Base-by-base conservation (phyloP, 805 yeast genomes). In the Starmerella gropengiesseri region DNA sequence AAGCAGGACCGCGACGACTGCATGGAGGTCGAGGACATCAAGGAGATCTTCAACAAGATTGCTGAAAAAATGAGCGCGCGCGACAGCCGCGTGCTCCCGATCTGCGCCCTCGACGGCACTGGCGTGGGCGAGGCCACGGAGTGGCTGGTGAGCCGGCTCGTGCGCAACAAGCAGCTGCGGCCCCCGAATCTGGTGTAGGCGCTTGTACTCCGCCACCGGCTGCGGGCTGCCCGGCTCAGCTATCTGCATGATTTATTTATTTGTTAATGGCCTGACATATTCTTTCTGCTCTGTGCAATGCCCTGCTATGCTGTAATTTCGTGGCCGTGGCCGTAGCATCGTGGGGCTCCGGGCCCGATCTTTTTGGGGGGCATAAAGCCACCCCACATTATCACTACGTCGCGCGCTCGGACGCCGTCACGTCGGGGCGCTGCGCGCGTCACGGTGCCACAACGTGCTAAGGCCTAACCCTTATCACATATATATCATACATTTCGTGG, bases 51-150 rank as follows among this genome's bases (percentile, higher is more conserved):
- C 69, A 76, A 91, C 66, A 69, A 79, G 58, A 74, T 82, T 55
- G 82, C 95, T 40, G 78, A 82, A 68, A 76, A 78, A 55, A 64
- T 89, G 55, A 81, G 82, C 55, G 98, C 97, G 0, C 74, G 95
- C 31, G 98, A 89, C 59, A 77, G 86, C 50, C 71, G 94, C 46
- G 89, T 89, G 23, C 66, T 91, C 45, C 95, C 97, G 0, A 79
- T 89, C 3, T 79, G 91, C 56, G 96, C 95, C 12, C 65, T 80
- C 31, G 82, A 64, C 28, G 73, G 71, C 22, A 83, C 82, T 17
- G 97, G 97, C 1, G 76, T 89, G 3, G 69, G 69, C 40, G 95
- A 85, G 45, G 82, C 95, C 7, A 75, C 86, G 36, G 94, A 85
- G 36, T 89, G 98, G 98, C 61, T 89, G 37, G 74, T 75, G 33